Base-by-base conservation (phyloP, 164 flowering plant genomes). In the Akebia trifoliata region DNA sequence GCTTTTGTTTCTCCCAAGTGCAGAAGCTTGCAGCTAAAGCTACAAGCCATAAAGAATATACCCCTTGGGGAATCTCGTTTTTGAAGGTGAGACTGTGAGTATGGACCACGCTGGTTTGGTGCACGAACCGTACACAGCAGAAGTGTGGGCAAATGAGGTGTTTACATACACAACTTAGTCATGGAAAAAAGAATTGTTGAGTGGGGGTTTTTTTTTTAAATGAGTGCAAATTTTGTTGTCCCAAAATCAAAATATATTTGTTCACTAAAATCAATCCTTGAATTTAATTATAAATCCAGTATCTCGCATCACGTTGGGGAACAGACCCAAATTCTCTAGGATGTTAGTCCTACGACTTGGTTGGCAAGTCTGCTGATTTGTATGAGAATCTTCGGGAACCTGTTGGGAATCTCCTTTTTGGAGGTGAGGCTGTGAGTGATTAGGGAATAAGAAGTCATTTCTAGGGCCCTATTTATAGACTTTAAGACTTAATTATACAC, bases 391-490 rank as follows among this genome's bases (percentile, higher is more conserved):
- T 91, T 46, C 77, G 77, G 53, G 81, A 79, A 28, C 88, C 95
- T 0, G 55, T 86, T 26, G 88, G 79, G 17, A 83, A 75, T 69
- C 70, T 88, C 6, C 88, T 84, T 76, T 91, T 91, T 56, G 98
- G 76, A 43, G 96, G 96, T 32, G 96, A 88, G 75, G 98, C 98
- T 45, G n/a, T n/a, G n/a, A n/a, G n/a, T n/a, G n/a, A n/a, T n/a
- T n/a, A n/a, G n/a, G n/a, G n/a, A n/a, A n/a, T n/a, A n/a, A n/a
- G n/a, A n/a, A n/a, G n/a, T n/a, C n/a, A n/a, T n/a, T n/a, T n/a
- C n/a, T n/a, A n/a, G n/a, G n/a, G n/a, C n/a, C n/a, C n/a, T n/a
- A n/a, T n/a, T n/a, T n/a, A n/a, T n/a, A n/a, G n/a, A n/a, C n/a
- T n/a, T n/a, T n/a, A n/a, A n/a, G n/a, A n/a, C n/a, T n/a, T n/a